Conservation (phyloP, 2,329 filamentous ascomycete genomes). For the Diaporthe batatas region DNA sequence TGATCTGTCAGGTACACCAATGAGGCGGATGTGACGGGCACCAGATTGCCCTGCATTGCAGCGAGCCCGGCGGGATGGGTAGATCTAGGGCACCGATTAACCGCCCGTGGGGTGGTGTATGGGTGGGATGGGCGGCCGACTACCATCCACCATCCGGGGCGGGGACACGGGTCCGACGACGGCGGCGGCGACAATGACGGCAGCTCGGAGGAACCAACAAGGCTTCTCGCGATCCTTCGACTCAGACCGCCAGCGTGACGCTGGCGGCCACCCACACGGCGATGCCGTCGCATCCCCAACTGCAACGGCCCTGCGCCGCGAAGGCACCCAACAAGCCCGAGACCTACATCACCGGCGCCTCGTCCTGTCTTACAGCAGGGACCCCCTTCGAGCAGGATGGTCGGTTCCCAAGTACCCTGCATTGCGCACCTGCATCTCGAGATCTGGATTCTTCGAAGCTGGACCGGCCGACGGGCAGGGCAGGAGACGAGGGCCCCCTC, state of each 20-base stretch:
- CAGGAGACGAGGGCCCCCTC: slow-evolving; percentile 3
- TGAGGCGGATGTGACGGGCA: slow-evolving; percentile 35
- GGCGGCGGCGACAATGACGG: background rate
- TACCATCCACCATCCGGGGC: background rate
- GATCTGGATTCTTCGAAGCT: slow-evolving; percentile 28
- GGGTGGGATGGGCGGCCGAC: slow-evolving; percentile 8
- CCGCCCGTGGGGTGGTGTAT: slow-evolving; percentile 17
- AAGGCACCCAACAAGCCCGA: background rate
- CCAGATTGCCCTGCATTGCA: slow-evolving; percentile 30
- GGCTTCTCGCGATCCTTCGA: slow-evolving; percentile 13
- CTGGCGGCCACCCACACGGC: slow-evolving; percentile 1
- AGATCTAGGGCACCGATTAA: slow-evolving; percentile 8
- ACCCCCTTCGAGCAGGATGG: background rate
- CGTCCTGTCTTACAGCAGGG: background rate
- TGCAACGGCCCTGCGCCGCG: slow-evolving; percentile 14
- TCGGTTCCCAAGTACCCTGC: slow-evolving; percentile 7
- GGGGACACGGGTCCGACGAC: background rate
- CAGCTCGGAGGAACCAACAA: background rate
- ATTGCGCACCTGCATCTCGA: slow-evolving; percentile 33
- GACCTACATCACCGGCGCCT: slow-evolving; percentile 11
- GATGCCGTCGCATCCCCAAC: slow-evolving; percentile 16
- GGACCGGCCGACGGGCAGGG: slow-evolving; percentile 4
- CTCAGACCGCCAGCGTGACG: slow-evolving; percentile 17
- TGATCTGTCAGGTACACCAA: slow-evolving; percentile 43
- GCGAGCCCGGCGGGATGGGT: slow-evolving; percentile 16